Base-by-base conservation (phyloP, 768 basidiomycete species). In the Lactarius deliciosus region DNA sequence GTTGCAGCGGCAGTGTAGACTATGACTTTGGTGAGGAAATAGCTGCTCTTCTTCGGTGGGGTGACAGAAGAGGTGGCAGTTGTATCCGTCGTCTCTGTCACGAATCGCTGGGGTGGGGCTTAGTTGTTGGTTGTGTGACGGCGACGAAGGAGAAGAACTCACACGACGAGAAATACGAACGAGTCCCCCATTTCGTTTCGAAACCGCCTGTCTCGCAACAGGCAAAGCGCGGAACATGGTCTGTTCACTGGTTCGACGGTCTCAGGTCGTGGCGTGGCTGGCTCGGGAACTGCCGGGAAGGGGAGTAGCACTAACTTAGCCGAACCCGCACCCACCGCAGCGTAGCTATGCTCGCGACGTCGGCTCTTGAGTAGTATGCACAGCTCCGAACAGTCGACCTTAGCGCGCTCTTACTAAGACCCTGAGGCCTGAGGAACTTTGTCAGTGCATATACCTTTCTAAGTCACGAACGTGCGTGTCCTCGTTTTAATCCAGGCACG, bases 1-100 rank as follows among this genome's bases (percentile, higher is more conserved):
- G 86, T 85, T 25, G 86, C 81, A 11, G 85, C 81, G 53, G 88
- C 77, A 18, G 91, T 87, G 62, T 89, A 86, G 76, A 88, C 79
- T 38, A 96, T 74, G 60, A 93, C 77, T 60, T 78, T 81, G 64
- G 86, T 83, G 56, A 92, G 77, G 62, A 86, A 65, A 58, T 77
- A 75, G 68, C 79, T 84, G 74, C 83, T 83, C 76, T 85, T 86
- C 74, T 82, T 81, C 9, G 84, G 82, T 10, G 72, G 34, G 41
- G 74, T 66, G 69, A 74, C 60, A 2, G 75, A 71, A 1, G 83
- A 71, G 45, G 82, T 73, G 64, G 53, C 11, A 22, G 65, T 22
- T 57, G 69, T 54, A 41, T 70, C 64, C 30, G 63, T 30, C 43
- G 69, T 36, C 34, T 88, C 89, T 53, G 89, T 90, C 63, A 86